Evolutionary conservation across 1,139 yeast genomes (phyloP).

Genomic region (Zygosaccharomyces pseudobailii): DNA sequence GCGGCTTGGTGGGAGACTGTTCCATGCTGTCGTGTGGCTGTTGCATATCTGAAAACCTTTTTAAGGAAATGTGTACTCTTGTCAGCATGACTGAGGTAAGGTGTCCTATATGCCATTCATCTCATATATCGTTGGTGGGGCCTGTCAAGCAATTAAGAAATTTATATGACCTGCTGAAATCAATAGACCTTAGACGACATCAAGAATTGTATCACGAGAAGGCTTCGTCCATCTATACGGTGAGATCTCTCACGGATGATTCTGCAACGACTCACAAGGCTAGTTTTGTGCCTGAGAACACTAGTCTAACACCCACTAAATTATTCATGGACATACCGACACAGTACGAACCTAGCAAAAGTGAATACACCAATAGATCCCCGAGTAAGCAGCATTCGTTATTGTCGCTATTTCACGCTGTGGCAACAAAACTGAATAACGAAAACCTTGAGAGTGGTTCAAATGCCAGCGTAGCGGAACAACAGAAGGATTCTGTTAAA

Average conservation of each 20-base stretch:
- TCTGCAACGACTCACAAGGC: not conserved
- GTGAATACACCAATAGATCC: constrained; percentile 1
- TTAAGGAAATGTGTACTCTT: constrained; percentile 10
- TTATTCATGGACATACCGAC: not conserved
- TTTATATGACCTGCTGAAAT: constrained; percentile 39
- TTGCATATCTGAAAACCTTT: constrained; percentile 49
- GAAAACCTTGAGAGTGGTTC: constrained; percentile 6
- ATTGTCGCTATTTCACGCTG: constrained; percentile 27
- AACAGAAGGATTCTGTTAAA: not conserved
- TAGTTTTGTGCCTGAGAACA: not conserved
- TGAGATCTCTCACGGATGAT: not conserved
- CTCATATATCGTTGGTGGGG: constrained; percentile 38
- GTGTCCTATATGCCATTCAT: constrained; percentile 50
- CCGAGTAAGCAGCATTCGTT: constrained; percentile 15
- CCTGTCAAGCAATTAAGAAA: constrained; percentile 51
- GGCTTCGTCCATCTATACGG: constrained; percentile 3
- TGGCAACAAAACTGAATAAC: constrained; percentile 23
- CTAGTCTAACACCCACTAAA: not conserved
- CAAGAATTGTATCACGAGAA: constrained; percentile 3
- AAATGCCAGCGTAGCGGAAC: not conserved
- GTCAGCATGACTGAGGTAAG: constrained; percentile 15
- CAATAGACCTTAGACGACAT: constrained; percentile 11
- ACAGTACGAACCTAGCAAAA: not conserved
- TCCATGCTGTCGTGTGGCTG: constrained; percentile 69
- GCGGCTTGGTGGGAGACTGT: constrained; percentile 40